Evolutionary conservation across 495 filamentous ascomycete genomes (phyloP).

Genomic region (Physcia stellaris): DNA sequence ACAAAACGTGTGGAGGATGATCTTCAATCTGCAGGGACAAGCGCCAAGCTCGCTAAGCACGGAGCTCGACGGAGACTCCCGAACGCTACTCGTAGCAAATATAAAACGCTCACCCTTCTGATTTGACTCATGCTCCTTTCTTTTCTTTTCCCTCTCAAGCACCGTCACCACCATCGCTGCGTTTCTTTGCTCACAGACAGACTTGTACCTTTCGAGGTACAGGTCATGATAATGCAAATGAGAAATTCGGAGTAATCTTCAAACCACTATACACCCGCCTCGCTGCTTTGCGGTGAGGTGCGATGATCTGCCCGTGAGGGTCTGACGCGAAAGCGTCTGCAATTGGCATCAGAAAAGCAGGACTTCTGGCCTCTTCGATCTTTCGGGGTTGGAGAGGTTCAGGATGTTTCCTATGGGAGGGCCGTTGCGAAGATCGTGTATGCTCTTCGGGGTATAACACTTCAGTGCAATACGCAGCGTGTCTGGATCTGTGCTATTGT

Average conservation of each 20-base stretch:
- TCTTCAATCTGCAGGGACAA: too few species aligned
- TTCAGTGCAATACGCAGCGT: conserved; percentile 99
- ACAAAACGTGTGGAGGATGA: too few species aligned
- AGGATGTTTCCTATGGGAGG: conserved; percentile 59
- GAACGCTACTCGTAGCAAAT: too few species aligned
- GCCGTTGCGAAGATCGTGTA: conserved; percentile 90
- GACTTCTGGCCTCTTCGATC: conserved; percentile 32
- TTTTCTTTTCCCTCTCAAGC: conserved; percentile 43
- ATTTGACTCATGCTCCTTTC: conserved; percentile 4
- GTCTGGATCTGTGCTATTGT: conserved; percentile 18
- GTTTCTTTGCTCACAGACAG: conserved; percentile 98
- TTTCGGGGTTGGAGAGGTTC: conserved; percentile 7
- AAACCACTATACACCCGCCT: conserved; percentile 32
- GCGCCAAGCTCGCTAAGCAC: too few species aligned
- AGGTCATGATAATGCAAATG: conserved; percentile 59
- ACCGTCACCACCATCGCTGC: conserved; percentile 94
- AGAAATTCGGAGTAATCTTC: conserved; percentile 99
- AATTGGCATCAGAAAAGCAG: conserved; percentile 99
- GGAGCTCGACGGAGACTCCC: too few species aligned
- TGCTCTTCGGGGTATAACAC: conserved; percentile 44
- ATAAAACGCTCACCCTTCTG: too few species aligned
- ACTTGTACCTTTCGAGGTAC: conserved; percentile 5
- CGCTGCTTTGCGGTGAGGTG: conserved; percentile 17
- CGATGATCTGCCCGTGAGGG: conserved; percentile 72
- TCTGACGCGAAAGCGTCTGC: conserved; percentile 86